Base-by-base conservation (phyloP, 768 basidiomycete genomes). In the Paxillus ammoniavirescens region DNA sequence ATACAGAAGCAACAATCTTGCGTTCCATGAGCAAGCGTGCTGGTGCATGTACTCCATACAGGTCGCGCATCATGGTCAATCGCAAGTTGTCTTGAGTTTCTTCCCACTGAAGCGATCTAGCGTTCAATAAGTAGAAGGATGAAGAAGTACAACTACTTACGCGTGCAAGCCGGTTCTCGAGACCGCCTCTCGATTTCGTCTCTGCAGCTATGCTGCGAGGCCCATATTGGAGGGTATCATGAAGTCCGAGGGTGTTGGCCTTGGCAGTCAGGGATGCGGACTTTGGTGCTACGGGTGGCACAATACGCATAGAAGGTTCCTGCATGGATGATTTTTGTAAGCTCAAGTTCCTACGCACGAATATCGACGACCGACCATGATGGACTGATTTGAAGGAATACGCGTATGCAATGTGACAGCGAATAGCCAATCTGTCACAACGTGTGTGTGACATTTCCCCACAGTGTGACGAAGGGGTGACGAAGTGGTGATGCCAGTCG, bases 11-110 rank as follows among this genome's bases (percentile, higher is more conserved):
- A 8, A 95, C 91, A 40, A 94, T 80, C 75, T 87, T 89, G 65
- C 93, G 83, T 71, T 99, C 97, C 97, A 98, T 98, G 58, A 97
- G 77, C 49, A 84, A 76, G 30, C 95, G 82, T 72, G 96, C 82
- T 2, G 97, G 97, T 17, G 89, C 86, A 66, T 93, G 92, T 61
- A 98, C 69, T 35, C 97, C 97, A 64, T 87, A 87, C 31, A 87
- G 67, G 69, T 92, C 85, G 42, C 95, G 84, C 66, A 93, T 82
- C 72, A 96, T 75, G 45, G 83, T 93, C 53, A 98, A 77, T 67
- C 87, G 87, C 47, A 94, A 67, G 69, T 88, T 89, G 69, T 93
- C 89, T 69, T 97, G 94, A 8, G 95, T 93, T 59, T 84, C 85
- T 49, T 94, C 87, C 97, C 97, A 98, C 96, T 98, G 58, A 8